Percentiles rank a stretch among this genome's conserved stretches.
These are phyloP conservation scores for Eragrostis tef DNA, from an alignment of 202 grass and related monocot species.

Conservation along the genomic window DNA sequence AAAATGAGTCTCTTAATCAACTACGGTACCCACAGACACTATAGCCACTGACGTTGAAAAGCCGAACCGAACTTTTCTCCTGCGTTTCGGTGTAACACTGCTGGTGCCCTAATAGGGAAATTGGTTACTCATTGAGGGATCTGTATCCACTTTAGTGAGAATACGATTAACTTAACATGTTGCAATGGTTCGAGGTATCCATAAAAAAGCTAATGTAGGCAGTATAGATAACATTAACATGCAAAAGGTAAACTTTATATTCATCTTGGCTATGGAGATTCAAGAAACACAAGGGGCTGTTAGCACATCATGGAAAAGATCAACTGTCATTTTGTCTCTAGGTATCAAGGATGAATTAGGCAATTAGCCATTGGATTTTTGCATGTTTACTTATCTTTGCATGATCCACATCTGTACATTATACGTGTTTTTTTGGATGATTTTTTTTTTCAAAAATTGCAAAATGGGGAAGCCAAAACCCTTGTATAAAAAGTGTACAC, in stretches of 20 bases:
- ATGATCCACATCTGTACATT: background rate
- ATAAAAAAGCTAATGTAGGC: background rate
- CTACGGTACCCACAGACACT: too few relatives aligned
- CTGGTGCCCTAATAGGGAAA: background rate
- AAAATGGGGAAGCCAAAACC: background rate
- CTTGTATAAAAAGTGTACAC: background rate
- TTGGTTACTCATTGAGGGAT: background rate
- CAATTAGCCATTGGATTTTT: background rate
- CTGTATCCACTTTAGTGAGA: background rate
- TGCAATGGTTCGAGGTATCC: background rate
- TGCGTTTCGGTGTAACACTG: too few relatives aligned
- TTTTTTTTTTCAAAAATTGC: background rate
- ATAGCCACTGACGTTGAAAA: too few relatives aligned
- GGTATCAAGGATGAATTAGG: background rate
- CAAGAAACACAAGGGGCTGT: background rate
- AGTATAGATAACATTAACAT: background rate
- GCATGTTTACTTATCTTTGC: background rate
- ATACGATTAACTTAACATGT: background rate
- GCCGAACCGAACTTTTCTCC: too few relatives aligned
- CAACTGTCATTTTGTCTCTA: background rate
- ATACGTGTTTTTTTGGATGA: background rate
- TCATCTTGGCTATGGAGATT: background rate
- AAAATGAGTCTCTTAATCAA: too few relatives aligned
- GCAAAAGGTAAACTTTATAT: background rate
- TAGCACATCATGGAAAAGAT: background rate